Percentiles rank a stretch among this genome's conserved stretches.
Evolutionary conservation across 257 asterid species (phyloP).

Genomic region (Linaria vulgaris): DNA sequence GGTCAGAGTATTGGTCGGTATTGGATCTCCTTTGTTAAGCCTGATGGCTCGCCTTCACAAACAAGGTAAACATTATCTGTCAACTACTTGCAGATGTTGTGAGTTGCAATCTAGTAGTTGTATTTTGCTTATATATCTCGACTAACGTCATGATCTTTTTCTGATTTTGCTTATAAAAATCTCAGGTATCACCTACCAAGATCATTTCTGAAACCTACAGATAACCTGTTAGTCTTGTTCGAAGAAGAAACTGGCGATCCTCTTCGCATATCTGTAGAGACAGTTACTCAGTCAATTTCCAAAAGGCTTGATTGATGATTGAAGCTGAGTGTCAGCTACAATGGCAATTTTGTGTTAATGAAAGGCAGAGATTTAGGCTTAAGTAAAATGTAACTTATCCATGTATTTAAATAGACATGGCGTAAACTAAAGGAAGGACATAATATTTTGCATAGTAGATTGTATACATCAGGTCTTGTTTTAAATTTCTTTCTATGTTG

Average conservation of each 20-base stretch:
- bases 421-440: too few relatives aligned
- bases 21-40: constrained; percentile 67
- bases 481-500: not conserved
- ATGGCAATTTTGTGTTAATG: too few relatives aligned
- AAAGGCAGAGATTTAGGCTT: too few relatives aligned
- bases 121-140: not conserved
- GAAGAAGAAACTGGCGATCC: constrained; percentile 89
- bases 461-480: too few relatives aligned
- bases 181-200: constrained; percentile 84
- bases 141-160: not conserved
- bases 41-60: constrained; percentile 69
- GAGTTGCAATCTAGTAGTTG: not conserved
- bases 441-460: not conserved
- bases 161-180: not conserved
- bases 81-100: not conserved
- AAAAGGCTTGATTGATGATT: too few relatives aligned
- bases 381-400: too few relatives aligned
- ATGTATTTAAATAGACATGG: too few relatives aligned
- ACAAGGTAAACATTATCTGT: constrained; percentile 58
- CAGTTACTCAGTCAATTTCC: constrained; percentile 51
- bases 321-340: too few relatives aligned
- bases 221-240: constrained; percentile 59
- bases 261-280: constrained; percentile 51
- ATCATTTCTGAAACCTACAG: constrained; percentile 61
- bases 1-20: constrained; percentile 84